phyloP scores from a whole-genome alignment of 768 basidiomycete genomes.

The Hericium rajendrae region DNA sequence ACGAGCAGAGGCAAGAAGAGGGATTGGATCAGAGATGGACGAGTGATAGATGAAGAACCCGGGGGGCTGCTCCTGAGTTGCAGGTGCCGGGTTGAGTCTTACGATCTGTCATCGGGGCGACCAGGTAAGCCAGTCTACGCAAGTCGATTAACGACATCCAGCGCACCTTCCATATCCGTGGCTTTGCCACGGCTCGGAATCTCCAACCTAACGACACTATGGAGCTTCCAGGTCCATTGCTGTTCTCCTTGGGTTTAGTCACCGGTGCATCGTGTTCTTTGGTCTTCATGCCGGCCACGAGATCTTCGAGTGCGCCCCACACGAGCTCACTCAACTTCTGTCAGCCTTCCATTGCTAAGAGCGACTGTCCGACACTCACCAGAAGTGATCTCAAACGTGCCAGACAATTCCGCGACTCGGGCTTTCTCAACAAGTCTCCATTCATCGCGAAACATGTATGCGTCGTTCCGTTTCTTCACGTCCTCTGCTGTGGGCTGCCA shows the following conservation, averaged over 20 bases:
- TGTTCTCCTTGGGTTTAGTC: background rate
- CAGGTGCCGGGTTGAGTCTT: conserved; percentile 8
- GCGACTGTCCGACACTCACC: background rate
- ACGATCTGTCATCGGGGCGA: conserved; percentile 1
- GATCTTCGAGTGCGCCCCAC: conserved; percentile 8
- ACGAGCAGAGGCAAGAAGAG: conserved; percentile 5
- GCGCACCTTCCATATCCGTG: conserved; percentile 10
- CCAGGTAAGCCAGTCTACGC: background rate
- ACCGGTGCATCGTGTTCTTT: background rate
- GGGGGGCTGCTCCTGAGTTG: background rate
- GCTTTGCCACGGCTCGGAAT: conserved; percentile 10
- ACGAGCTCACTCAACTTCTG: conserved; percentile 7
- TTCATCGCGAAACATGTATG: background rate
- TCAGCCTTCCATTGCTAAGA: background rate
- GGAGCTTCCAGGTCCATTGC: background rate
- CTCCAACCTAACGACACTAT: conserved; percentile 2
- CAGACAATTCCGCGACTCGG: background rate
- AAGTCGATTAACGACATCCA: no score
- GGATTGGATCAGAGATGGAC: conserved; percentile 2
- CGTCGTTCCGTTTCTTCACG: background rate
- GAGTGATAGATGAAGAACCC: conserved; percentile 12
- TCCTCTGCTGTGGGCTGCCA: background rate
- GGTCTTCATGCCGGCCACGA: conserved; percentile 12
- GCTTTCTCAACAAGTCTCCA: background rate
- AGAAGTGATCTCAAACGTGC: background rate